Evolutionary conservation across 2,329 filamentous ascomycete genomes (phyloP).

Genomic region (Alternaria conjuncta): DNA sequence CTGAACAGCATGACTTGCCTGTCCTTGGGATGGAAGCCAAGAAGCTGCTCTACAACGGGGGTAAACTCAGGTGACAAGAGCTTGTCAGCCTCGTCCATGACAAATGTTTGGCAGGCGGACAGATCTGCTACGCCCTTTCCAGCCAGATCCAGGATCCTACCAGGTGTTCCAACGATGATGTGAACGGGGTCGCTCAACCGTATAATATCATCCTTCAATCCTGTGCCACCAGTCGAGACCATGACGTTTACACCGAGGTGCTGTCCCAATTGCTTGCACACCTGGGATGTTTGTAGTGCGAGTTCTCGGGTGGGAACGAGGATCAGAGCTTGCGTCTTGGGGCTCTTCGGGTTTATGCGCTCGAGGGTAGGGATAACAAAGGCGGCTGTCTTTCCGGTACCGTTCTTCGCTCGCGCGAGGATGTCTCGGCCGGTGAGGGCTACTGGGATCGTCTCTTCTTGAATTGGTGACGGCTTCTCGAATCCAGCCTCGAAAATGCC

Average conservation of each 20-base stretch:
- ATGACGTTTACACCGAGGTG: conserved; percentile 98
- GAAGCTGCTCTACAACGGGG: conserved; percentile 92
- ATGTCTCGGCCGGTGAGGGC: conserved; percentile 95
- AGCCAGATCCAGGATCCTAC: conserved; percentile 92
- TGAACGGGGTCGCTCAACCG: conserved; percentile 93
- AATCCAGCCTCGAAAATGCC: conserved; percentile 99
- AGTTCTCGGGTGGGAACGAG: conserved; percentile 96
- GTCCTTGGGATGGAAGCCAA: conserved; percentile 95
- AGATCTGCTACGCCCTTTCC: conserved; percentile 97
- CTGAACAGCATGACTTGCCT: conserved; percentile 99
- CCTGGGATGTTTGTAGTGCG: conserved; percentile 97
- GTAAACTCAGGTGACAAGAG: conserved; percentile 96
- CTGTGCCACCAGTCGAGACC: conserved; percentile 97
- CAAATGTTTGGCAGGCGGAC: conserved; percentile 94
- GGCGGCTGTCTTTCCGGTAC: conserved; percentile 96
- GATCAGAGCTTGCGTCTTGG: conserved; percentile 95
- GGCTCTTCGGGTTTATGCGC: conserved; percentile 94
- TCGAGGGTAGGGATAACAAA: conserved; percentile 96
- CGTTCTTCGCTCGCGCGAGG: conserved; percentile 95
- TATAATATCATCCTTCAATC: conserved; percentile 94
- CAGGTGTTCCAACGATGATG: conserved; percentile 96
- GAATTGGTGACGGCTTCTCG: conserved; percentile 97
- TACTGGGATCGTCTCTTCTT: conserved; percentile 98
- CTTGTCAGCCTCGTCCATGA: conserved; percentile 99
- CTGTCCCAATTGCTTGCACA: conserved; percentile 98